Base-by-base conservation (phyloP, 768 basidiomycete species). In the Baorangia bicolor region DNA sequence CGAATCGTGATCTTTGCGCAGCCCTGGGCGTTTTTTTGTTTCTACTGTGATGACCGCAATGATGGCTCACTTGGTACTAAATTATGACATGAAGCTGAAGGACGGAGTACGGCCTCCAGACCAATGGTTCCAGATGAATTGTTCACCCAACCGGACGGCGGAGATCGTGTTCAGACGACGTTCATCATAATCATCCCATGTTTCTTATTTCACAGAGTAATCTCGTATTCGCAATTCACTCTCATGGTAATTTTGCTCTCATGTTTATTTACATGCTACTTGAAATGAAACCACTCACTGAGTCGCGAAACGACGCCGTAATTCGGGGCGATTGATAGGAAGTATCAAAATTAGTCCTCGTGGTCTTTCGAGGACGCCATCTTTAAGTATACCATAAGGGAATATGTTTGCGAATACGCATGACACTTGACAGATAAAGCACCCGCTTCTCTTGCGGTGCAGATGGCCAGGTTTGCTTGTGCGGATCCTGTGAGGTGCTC, bases 21-120 rank as follows among this genome's bases (percentile, higher is more conserved):
- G 76, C 54, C 77, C 77, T 4, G 77, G 78, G 5, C 70, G 78
- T 11, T 77, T 76, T 60, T 78, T 79, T 53, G 75, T 67, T 27
- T 74, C 74, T 5, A 69, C 70, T 25, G 62, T 69, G 63, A 64
- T 78, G 64, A 78, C 78, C 30, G 64, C 71, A 1, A 70, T 75
- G 60, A 64, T 77, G 64, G 78, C 78, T 28, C 66, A 75, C 54
- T 57, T 79, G 55, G 65, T 78, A 13, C 49, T 74, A 50, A 68
- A 70, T 55, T 78, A 77, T 62, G 77, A 78, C 55, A 64, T 78
- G 34, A 68, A 68, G 44, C 54, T 74, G 33, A 69, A 74, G 41
- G 70, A 70, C 30, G 72, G 72, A 41, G 64, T 67, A 33, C 65
- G 71, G 20, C 76, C 77, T 9, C 61, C 66, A 28, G 73, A 73